phyloP scores from a whole-genome alignment of 495 filamentous ascomycete species.

The Penicillium crystallinum region DNA sequence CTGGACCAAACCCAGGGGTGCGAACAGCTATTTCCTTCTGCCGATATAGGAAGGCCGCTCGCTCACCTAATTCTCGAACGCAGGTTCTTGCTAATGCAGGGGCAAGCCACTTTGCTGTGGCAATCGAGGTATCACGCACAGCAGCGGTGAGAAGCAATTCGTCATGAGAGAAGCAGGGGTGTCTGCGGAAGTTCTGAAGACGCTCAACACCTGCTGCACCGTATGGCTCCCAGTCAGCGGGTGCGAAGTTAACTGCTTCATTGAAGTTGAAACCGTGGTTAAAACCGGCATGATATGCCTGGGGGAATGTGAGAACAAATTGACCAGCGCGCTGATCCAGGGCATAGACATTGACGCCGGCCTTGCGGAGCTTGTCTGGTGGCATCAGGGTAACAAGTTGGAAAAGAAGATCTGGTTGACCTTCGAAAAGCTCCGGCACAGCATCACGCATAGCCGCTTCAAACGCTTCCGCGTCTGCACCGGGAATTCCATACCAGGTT shows the following conservation, averaged over 20 bases:
- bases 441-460: constrained; percentile 93
- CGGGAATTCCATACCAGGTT: constrained; percentile 98
- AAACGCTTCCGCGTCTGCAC: constrained; percentile 86
- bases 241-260: constrained; percentile 97
- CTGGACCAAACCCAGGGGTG: constrained; percentile 33
- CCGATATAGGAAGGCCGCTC: constrained; percentile 60
- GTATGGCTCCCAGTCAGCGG: constrained; percentile 92
- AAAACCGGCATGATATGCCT: constrained; percentile 89
- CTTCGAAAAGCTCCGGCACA: constrained; percentile 94
- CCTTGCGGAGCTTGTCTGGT: constrained; percentile 90
- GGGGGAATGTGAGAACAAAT: constrained; percentile 91
- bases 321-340: constrained; percentile 93
- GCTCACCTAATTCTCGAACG: constrained; percentile 63
- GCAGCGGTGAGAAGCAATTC: constrained; percentile 90
- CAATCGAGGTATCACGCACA: constrained; percentile 72
- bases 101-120: constrained; percentile 90
- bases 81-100: constrained; percentile 77
- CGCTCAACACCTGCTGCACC: constrained; percentile 82
- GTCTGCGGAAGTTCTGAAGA: constrained; percentile 79
- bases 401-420: constrained; percentile 93
- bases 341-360: constrained; percentile 87
- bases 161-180: constrained; percentile 96
- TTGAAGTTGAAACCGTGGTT: constrained; percentile 99
- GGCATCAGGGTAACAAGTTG: constrained; percentile 93
- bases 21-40: constrained; percentile 53